phyloP scores from a whole-genome alignment of 2,329 filamentous ascomycete genomes.

The Didymella exigua region DNA sequence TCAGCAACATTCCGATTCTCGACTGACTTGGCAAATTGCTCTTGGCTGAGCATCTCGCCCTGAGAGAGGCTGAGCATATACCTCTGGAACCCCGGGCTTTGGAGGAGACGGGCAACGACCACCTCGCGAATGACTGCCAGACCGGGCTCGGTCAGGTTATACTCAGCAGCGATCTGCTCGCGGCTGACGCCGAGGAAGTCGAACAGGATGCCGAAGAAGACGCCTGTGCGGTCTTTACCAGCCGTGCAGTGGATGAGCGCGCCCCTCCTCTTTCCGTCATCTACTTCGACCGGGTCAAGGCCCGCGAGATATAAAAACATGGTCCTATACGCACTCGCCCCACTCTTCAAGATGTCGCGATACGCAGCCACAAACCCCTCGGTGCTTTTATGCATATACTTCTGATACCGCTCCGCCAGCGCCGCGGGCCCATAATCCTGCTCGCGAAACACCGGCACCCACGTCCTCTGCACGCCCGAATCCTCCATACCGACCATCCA shows the following conservation, averaged over 20 bases:
- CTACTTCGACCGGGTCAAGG: constrained; percentile 9
- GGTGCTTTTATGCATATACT: constrained; percentile 63
- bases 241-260: constrained; percentile 75
- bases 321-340: constrained; percentile 58
- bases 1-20: constrained; percentile 40
- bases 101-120: constrained; percentile 59
- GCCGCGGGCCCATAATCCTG: constrained; percentile 67
- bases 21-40: constrained; percentile 54
- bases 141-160: constrained; percentile 68
- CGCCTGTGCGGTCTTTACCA: constrained; percentile 77
- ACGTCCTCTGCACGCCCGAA: constrained; percentile 58
- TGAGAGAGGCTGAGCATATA: constrained; percentile 27
- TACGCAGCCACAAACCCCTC: constrained; percentile 70
- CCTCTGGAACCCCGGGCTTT: constrained; percentile 30
- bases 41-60: constrained; percentile 46
- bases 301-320: constrained; percentile 66
- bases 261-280: constrained; percentile 47
- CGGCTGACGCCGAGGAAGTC: constrained; percentile 66
- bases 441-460: constrained; percentile 68
- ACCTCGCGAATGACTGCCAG: constrained; percentile 53
- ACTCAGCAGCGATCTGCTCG: constrained; percentile 67
- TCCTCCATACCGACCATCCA: constrained; percentile 35
- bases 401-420: constrained; percentile 64
- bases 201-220: constrained; percentile 70
- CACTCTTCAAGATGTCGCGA: constrained; percentile 63